Conservation (phyloP, 305 asterid species). For the Withania somnifera region DNA sequence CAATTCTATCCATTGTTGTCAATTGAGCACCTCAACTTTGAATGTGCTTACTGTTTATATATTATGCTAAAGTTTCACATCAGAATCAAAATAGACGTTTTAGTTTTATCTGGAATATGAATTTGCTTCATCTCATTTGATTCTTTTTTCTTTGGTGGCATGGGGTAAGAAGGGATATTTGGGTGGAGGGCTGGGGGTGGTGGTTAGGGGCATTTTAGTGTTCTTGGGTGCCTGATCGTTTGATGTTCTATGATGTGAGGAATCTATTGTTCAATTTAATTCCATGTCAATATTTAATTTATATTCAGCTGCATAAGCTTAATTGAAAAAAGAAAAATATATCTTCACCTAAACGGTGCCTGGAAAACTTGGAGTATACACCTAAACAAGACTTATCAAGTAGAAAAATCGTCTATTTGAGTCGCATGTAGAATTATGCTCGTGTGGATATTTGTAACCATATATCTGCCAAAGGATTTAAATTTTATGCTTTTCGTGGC, state of each 20-base stretch:
- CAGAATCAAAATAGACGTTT: not conserved
- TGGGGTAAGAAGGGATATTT: not conserved
- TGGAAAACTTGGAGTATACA: not conserved
- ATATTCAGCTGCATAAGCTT: too few relatives aligned
- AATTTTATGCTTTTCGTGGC: not conserved
- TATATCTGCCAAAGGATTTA: not conserved
- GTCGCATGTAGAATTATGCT: not conserved
- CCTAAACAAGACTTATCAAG: not conserved
- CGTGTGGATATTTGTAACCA: not conserved
- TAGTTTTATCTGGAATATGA: constrained; percentile 1
- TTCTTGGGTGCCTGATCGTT: not conserved
- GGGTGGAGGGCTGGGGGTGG: not conserved
- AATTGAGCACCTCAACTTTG: too few relatives aligned
- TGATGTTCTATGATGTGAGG: not conserved
- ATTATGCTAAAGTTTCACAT: not conserved
- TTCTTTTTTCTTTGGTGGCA: not conserved
- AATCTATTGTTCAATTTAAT: not conserved
- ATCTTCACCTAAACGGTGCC: not conserved
- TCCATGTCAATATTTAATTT: not conserved
- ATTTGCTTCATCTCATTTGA: not conserved
- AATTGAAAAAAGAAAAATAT: not conserved
- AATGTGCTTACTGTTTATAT: too few relatives aligned
- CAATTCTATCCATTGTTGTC: too few relatives aligned
- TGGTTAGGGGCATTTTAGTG: not conserved
- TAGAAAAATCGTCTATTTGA: not conserved